Base-by-base conservation (phyloP, 2,329 filamentous ascomycete genomes). In the Zelopaecilomyces penicillatus region DNA sequence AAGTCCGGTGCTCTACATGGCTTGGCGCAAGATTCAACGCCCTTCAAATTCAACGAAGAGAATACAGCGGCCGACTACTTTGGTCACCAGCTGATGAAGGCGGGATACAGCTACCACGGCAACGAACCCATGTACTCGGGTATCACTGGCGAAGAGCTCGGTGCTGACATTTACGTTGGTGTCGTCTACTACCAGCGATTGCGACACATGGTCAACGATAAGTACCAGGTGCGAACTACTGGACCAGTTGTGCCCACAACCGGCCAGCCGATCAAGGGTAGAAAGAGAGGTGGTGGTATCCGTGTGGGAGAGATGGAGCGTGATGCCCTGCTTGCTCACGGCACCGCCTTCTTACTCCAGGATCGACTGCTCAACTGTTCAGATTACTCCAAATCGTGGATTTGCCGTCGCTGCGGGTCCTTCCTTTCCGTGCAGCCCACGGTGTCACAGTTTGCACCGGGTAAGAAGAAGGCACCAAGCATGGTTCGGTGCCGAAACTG, bases 201-300 rank as follows among this genome's bases (percentile, higher is more conserved):
- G 49, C 78, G 93, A 64, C 93, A 98, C 82, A 98, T 98, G 93
- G 93, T 98, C 45, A 97, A 96, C 77, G 93, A 98, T 68, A 98
- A 98, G 69, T 98, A 87, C 75, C 93, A 98, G 66, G 93, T 97
- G 45, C 83, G 93, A 66, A 97, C 93, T 3, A 97, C 93, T 0
- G 93, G 93, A 44, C 90, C 90, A 1, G 85, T 96, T 37, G 93
- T 93, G 44, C 80, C 84, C 27, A 80, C 93, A 11, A 97, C 91
- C 0, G 90, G 91, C 30, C 93, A 98, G 64, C 93, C 93, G 35
- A 93, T 98, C 74, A 96, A 97, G 73, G 93, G 93, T 52, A 78
- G 93, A 64, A 93, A 94, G 64, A 87, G 91, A 67, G 93, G 91
- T 61, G 93, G 93, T 70, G 93, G 93, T 82, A 96, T 98, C 62